Percentiles rank a stretch among this genome's conserved stretches.
Conservation (phyloP, 805 yeast species). For the Ascoidea rubescens region DNA sequence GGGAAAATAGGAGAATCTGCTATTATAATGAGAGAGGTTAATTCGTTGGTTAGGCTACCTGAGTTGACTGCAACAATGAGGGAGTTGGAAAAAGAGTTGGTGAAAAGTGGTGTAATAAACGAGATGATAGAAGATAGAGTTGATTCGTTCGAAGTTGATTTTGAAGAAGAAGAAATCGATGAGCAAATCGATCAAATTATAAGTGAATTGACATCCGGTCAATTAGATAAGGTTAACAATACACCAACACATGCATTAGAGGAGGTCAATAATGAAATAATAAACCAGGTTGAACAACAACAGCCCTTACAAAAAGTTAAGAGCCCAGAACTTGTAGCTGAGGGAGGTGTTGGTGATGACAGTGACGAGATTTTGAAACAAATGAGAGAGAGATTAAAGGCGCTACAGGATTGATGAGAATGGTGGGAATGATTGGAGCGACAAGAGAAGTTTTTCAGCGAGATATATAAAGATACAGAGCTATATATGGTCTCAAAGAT, state of each 20-base stretch:
- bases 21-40: slow-evolving; percentile 78
- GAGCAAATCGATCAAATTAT: slow-evolving; percentile 52
- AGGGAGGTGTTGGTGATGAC: slow-evolving; percentile 38
- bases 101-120: slow-evolving; percentile 75
- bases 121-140: slow-evolving; percentile 92
- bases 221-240: slow-evolving; percentile 22
- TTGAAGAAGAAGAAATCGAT: slow-evolving; percentile 47
- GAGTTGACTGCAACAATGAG: slow-evolving; percentile 72
- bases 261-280: slow-evolving; percentile 14
- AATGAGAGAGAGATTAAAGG: slow-evolving; percentile 82
- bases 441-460: no score
- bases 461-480: no score
- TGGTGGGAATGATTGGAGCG: no score
- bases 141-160: slow-evolving; percentile 51
- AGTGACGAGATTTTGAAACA: slow-evolving; percentile 66
- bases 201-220: slow-evolving; percentile 28
- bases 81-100: slow-evolving; percentile 73
- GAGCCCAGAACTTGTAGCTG: slow-evolving; percentile 23
- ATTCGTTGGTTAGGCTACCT: slow-evolving; percentile 63
- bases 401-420: slow-evolving; percentile 37
- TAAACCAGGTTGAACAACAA: slow-evolving; percentile 8
- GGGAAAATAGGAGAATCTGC: slow-evolving; percentile 72
- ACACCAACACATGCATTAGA: slow-evolving; percentile 15
- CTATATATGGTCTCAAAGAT: no score
- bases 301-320: slow-evolving; percentile 17